Evolutionary conservation across 2,329 filamentous ascomycete species (phyloP), one percentile per base, ranked within the genome.

Genomic region (Neopestalotiopsis rosae): DNA sequence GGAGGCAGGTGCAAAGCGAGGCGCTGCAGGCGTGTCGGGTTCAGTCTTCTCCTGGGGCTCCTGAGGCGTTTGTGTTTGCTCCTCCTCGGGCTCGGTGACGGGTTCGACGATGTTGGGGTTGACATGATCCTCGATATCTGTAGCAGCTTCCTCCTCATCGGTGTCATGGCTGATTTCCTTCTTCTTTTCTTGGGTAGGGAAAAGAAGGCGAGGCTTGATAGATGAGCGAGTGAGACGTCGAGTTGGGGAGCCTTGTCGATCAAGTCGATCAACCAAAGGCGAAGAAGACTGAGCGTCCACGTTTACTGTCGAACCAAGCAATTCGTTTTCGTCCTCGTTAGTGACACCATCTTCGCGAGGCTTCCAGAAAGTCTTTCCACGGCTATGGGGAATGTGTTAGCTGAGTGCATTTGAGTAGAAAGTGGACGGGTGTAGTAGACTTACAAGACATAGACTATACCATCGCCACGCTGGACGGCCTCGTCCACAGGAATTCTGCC

Each of bases 311-410:
- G 77, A 74, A 13, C 69, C 72, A 13, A 77, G 78, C 9, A 78
- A 80, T 57, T 81, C 74, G 68, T 76, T 76, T 52, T 82, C 77
- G 45, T 72, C 78, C 30, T 70, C 71, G 13, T 61, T 79, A 40
- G 28, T 20, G 30, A 77, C 78, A 59, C 81, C 81, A 61, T 82
- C 78, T 38, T 83, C 73, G 59, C 68, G 72, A 0, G 91, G 94
- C 76, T 90, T 92, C 79, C 90, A 90, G 82, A 94, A 94, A 68
- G 93, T 93, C 84, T 92, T 94, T 78, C 93, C 93, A 74, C 93
- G 93, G 84, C 92, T 94, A 62, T 63, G 17, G 64, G 68, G 65
- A 69, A 69, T 66, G 24, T 17, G 67, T 58, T 30, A 68, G 71
- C 79, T 78, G 65, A 3, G 2, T 38, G 79, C 75, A 67, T 63